Evolutionary conservation across 1,139 yeast genomes (phyloP), one percentile per base, ranked within the genome.

Genomic region (Ogataea hybrid): DNA sequence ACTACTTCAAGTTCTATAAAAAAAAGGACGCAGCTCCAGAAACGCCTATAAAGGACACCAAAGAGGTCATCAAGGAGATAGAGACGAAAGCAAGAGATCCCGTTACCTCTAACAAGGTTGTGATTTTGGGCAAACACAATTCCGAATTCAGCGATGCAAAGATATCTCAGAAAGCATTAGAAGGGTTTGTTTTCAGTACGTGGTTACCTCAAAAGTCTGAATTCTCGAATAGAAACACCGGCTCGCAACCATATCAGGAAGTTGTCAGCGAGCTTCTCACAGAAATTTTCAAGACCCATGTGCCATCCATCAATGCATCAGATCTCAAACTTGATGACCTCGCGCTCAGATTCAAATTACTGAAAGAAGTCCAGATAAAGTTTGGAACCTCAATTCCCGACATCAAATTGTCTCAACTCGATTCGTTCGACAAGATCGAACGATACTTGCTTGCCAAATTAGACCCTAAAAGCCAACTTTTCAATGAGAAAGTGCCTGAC

Each of bases 301-400:
- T 32, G n/a, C 37, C 47, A 41, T 4, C 34, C 40, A 3, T 44
- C 38, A 53, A 18, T 25, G 31, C 11, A 15, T 7, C 39, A 12
- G 37, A 42, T 14, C 14, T 31, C 32, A 46, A 54, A 6, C 53
- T 73, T 35, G 60, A 66, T 35, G 81, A 84, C 56, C 68, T 86
- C 44, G 52, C 63, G n/a, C 60, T 68, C 43, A 73, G 95, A 57
- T 86, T 88, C 57, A 57, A 66, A 21, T 69, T 79, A 35, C 61
- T 79, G 32, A 85, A 84, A 59, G 54, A 58, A 20, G 68, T 87
- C 35, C 89, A 84, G 59, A 63, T 68, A 39, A 62, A 65, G 22
- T 75, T 87, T 44, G 85, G 90, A 7, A 68, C 82, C 42, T 70
- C 77, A 29, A 71, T 89, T 18, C 82, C 85, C 29, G 97, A 89